phyloP scores from a whole-genome alignment of 73 alveolate genomes.

The Paramecium tetraurelia region DNA sequence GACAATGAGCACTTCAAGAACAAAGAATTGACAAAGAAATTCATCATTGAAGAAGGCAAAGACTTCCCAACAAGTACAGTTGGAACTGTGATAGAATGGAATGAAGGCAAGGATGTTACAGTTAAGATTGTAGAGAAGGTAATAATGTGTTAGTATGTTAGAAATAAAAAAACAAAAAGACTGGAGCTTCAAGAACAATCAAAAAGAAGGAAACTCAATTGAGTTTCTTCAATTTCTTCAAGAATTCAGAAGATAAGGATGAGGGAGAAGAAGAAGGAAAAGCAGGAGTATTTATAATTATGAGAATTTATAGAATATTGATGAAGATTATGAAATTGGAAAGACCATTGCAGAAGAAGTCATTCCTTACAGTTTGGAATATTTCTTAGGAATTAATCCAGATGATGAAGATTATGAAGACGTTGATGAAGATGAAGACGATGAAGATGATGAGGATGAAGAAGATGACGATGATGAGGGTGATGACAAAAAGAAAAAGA shows the following conservation, averaged over 20 bases:
- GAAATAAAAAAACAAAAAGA: conserved; percentile 93
- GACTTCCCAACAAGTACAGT: conserved; percentile 82
- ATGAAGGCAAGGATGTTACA: conserved; percentile 90
- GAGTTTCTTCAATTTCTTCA: conserved; percentile 92
- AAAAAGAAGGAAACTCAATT: conserved; percentile 74
- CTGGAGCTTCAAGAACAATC: conserved; percentile 75
- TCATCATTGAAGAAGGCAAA: conserved; percentile 79
- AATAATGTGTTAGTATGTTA: not conserved
- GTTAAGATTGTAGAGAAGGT: conserved; percentile 79
- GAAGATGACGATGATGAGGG: not conserved
- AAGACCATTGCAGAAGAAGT: conserved; percentile 89
- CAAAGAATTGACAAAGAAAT: conserved; percentile 78
- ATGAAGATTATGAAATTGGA: conserved; percentile 83
- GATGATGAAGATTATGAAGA: conserved; percentile 78
- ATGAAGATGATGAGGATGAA: conserved; percentile 57
- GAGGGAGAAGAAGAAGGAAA: conserved; percentile 55
- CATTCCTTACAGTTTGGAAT: conserved; percentile 94
- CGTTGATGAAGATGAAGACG: conserved; percentile 73
- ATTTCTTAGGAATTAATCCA: conserved; percentile 86
- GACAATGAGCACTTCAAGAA: conserved; percentile 90
- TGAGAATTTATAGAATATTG: not conserved
- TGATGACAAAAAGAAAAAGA: conserved; percentile 20
- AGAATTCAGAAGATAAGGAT: conserved; percentile 83
- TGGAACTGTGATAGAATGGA: conserved; percentile 92
- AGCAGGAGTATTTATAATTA: not conserved